These are phyloP conservation scores for Babesia ovata DNA, from an alignment of 169 alveolate genomes.

Conservation along the genomic window DNA sequence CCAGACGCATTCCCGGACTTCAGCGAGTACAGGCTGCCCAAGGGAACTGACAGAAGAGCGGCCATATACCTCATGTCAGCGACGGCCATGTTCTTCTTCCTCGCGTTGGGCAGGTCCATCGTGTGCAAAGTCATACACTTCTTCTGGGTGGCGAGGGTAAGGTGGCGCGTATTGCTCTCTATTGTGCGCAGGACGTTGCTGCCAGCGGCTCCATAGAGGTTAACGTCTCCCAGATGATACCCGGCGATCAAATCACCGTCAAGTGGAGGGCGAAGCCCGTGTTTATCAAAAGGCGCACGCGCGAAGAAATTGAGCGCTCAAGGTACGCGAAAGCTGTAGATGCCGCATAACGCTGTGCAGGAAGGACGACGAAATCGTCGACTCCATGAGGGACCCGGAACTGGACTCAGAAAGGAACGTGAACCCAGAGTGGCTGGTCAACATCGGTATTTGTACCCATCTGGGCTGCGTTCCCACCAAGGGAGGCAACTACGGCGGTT, in stretches of 20 bases:
- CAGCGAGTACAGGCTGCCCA: slow-evolving; percentile 82
- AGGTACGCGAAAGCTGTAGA: slow-evolving; percentile 22
- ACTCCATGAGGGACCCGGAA: slow-evolving; percentile 86
- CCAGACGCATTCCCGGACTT: slow-evolving; percentile 86
- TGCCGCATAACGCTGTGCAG: slow-evolving; percentile 9
- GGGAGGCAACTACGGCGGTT: slow-evolving; percentile 85
- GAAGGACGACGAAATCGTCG: slow-evolving; percentile 80
- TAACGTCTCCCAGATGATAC: slow-evolving; percentile 78
- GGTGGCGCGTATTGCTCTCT: neutral
- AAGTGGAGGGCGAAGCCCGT: slow-evolving; percentile 88
- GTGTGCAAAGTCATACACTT: slow-evolving; percentile 80
- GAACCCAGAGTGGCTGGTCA: slow-evolving; percentile 86
- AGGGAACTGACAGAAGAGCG: slow-evolving; percentile 82
- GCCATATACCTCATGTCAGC: slow-evolving; percentile 82
- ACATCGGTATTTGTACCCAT: slow-evolving; percentile 85
- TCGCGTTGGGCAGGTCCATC: slow-evolving; percentile 77
- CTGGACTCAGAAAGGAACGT: slow-evolving; percentile 81
- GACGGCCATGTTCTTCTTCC: slow-evolving; percentile 75
- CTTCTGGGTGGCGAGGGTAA: slow-evolving; percentile 80
- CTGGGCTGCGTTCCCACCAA: slow-evolving; percentile 84
- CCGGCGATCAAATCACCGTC: slow-evolving; percentile 82
- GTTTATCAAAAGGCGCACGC: slow-evolving; percentile 82
- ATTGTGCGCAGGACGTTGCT: slow-evolving; percentile 52
- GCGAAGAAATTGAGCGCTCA: slow-evolving; percentile 82
- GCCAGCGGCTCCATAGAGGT: slow-evolving; percentile 86